phyloP scores from a whole-genome alignment of 2,329 filamentous ascomycete species.

The Dendryphion nanum region DNA sequence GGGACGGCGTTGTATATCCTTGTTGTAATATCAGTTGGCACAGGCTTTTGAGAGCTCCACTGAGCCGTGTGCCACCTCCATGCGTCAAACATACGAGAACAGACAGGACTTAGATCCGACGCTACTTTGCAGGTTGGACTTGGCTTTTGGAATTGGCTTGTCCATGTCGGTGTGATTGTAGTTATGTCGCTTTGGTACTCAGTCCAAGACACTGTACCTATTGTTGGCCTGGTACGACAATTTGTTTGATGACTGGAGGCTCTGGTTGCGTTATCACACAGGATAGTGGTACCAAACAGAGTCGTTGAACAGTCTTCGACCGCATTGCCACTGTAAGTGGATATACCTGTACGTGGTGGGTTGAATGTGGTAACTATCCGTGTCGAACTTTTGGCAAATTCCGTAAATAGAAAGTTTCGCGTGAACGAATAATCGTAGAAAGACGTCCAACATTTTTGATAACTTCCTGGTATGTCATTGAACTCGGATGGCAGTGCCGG shows the following conservation, averaged over 20 bases:
- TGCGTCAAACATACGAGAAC: neutral
- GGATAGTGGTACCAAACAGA: neutral
- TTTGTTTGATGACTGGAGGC: neutral
- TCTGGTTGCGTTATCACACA: neutral
- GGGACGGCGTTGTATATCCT: neutral
- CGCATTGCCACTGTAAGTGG: neutral
- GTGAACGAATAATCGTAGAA: neutral
- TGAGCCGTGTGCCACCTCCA: neutral
- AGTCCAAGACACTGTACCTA: neutral
- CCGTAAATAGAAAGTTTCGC: neutral
- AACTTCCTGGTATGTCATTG: neutral
- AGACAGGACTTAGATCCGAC: neutral
- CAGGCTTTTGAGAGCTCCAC: neutral
- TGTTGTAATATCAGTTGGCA: neutral
- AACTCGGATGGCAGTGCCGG: neutral
- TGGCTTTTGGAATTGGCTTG: neutral
- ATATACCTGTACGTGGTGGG: neutral
- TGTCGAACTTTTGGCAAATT: neutral
- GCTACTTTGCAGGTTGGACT: neutral
- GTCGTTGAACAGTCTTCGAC: neutral
- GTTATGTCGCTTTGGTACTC: neutral
- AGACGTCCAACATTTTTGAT: neutral
- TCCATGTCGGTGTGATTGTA: neutral
- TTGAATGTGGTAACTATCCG: neutral
- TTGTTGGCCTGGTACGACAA: neutral